Conservation (phyloP, 108 stramenopile genomes). For the Cyclotella atomus region DNA sequence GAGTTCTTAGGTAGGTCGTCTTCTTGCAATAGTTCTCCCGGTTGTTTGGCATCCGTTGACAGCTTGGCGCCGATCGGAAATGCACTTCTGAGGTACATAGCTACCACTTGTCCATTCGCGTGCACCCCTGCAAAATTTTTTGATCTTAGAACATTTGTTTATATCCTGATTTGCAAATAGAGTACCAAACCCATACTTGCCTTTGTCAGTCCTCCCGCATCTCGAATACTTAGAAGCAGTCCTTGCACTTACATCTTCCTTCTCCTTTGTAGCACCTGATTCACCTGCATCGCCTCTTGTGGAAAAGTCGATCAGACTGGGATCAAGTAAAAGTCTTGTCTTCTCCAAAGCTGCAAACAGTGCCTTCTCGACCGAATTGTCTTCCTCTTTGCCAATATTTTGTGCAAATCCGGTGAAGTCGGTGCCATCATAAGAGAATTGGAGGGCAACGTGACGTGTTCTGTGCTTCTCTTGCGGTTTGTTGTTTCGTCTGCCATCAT, state of each 20-base stretch:
- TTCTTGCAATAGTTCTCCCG: constrained; percentile 45
- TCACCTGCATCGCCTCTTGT: not conserved
- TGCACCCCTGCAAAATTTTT: constrained; percentile 41
- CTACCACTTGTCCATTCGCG: constrained; percentile 95
- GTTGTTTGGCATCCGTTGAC: constrained; percentile 18
- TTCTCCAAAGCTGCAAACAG: constrained; percentile 87
- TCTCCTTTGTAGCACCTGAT: not conserved
- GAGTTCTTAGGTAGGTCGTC: constrained; percentile 74
- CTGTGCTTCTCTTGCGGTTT: constrained; percentile 14
- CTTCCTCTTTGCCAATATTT: constrained; percentile 66
- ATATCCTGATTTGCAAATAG: not conserved
- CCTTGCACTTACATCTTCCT: constrained; percentile 12
- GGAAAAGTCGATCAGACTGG: constrained; percentile 25
- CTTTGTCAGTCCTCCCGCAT: constrained; percentile 96
- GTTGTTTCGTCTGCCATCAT: not conserved
- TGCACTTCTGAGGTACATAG: constrained; percentile 81
- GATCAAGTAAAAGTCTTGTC: constrained; percentile 67
- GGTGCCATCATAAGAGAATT: constrained; percentile 90
- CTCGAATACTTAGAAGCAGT: constrained; percentile 79
- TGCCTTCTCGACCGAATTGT: constrained; percentile 84
- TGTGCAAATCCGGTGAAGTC: constrained; percentile 84
- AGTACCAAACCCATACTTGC: constrained; percentile 44
- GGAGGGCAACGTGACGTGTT: constrained; percentile 87
- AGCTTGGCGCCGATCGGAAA: constrained; percentile 57
- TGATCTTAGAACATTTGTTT: not conserved